Base-by-base conservation (phyloP, 2,329 filamentous ascomycete species). In the Aureobasidium uvarum region DNA sequence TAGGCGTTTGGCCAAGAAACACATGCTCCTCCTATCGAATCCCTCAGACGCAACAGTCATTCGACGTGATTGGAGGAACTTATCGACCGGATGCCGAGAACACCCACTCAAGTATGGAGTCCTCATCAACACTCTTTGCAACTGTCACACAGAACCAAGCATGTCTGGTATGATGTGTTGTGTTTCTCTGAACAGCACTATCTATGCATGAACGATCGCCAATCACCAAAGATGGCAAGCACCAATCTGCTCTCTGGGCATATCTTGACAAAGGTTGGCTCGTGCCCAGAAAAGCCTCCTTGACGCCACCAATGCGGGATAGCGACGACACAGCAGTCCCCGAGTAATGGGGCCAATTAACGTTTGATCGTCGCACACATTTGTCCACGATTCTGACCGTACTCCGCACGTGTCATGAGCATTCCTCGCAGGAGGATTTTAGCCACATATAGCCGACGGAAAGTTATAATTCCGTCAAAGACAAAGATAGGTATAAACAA, bases 401-500 rank as follows among this genome's bases (percentile, higher is more conserved):
- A 45, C 54, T 58, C 54, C 54, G 54, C 54, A 58, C 54, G 39
- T 58, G 25, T 58, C 54, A 31, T 43, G 54, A 58, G 54, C 54
- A 58, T 58, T 45, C 39, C 54, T 58, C n/a, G 16, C 18, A 18
- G 8, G 7, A 18, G 1, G 25, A 13, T 13, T 58, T 58, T 58
- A 58, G 8, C 54, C 54, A 23, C 8, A 31, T 52, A 43, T 43
- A 56, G 54, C 38, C 54, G 33, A 28, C 54, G 38, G 54, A 45
- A 20, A 58, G 16, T 18, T 58, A 33, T 13, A 20, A n/a, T 56
- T 56, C 52, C 52, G 52, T 56, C 13, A n/a, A 7, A n/a, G 52
- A 41, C 20, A 28, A 56, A 14, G 51, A 43, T 41, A 45, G 25
- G 20, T 59, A 59, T 59, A 59, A 59, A 59, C 55, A 23, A 13